Evolutionary conservation across 31 red algal species (phyloP).

Genomic region (Odonthalia washingtoniensis): DNA sequence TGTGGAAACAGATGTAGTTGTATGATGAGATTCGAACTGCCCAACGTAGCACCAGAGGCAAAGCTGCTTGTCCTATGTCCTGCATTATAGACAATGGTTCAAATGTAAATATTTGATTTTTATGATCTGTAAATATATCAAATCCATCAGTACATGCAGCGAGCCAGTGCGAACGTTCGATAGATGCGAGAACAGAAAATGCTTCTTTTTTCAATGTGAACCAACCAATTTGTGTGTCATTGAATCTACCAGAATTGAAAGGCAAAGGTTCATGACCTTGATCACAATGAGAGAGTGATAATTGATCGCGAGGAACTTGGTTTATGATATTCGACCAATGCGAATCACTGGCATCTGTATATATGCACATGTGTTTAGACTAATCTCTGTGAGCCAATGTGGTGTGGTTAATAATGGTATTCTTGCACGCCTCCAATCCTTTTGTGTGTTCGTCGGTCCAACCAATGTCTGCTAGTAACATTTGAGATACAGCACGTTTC

Average conservation of each 20-base stretch:
- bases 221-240: neutral
- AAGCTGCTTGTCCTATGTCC: neutral
- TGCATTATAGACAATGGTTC: neutral
- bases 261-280: neutral
- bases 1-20: constrained; percentile 24
- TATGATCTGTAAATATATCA: constrained; percentile 3
- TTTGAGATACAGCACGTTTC: neutral
- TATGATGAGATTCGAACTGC: neutral
- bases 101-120: constrained; percentile 11
- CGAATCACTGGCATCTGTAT: constrained; percentile 31
- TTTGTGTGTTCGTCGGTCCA: constrained; percentile 20
- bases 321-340: constrained; percentile 24
- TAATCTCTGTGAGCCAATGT: constrained; percentile 12
- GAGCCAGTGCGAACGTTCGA: constrained; percentile 17
- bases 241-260: neutral
- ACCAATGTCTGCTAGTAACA: neutral
- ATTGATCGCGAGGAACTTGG: neutral
- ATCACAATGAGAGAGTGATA: neutral
- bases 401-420: neutral
- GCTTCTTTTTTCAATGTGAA: neutral
- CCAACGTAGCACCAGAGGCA: neutral
- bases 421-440: constrained; percentile 20
- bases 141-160: constrained; percentile 3
- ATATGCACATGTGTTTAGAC: constrained; percentile 8
- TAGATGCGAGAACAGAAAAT: neutral